Evolutionary conservation across 306 rosid species (phyloP).

Genomic region (Crotalaria pallida): DNA sequence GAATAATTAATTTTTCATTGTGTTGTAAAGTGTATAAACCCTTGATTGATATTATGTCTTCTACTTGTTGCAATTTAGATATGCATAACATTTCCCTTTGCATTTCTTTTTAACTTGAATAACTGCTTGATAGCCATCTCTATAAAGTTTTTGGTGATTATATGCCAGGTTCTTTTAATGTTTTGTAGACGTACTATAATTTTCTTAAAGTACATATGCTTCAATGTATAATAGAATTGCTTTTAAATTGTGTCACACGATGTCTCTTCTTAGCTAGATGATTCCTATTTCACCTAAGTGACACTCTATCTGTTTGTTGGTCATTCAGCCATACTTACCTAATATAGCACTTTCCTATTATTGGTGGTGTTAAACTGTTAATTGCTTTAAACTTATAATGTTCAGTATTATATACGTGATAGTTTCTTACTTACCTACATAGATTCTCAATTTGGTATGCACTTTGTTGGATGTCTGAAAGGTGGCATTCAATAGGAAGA

Average conservation of each 20-base stretch:
- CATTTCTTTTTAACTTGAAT: too few relatives aligned
- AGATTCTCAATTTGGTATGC: slow-evolving; percentile 14
- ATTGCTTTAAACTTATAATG: neutral
- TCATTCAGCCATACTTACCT: neutral
- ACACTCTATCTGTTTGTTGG: too few relatives aligned
- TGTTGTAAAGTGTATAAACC: neutral
- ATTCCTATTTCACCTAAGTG: neutral
- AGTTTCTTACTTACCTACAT: neutral
- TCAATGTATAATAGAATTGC: too few relatives aligned
- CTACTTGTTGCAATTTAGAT: too few relatives aligned
- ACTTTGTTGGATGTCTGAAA: slow-evolving; percentile 33
- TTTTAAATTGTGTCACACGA: neutral
- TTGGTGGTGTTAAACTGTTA: neutral
- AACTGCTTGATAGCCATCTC: too few relatives aligned
- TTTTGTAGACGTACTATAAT: too few relatives aligned
- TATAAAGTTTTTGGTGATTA: too few relatives aligned
- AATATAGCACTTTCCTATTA: neutral
- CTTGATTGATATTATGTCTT: slow-evolving; percentile 8
- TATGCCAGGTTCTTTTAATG: too few relatives aligned
- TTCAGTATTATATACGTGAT: neutral
- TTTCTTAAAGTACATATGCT: too few relatives aligned
- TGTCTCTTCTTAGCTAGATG: neutral
- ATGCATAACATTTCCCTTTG: too few relatives aligned
- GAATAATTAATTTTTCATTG: neutral
- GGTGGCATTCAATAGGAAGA: slow-evolving; percentile 79